Evolutionary conservation across 805 yeast species (phyloP), one percentile per base, ranked within the genome.

Genomic region (Lipomyces starkeyi): DNA sequence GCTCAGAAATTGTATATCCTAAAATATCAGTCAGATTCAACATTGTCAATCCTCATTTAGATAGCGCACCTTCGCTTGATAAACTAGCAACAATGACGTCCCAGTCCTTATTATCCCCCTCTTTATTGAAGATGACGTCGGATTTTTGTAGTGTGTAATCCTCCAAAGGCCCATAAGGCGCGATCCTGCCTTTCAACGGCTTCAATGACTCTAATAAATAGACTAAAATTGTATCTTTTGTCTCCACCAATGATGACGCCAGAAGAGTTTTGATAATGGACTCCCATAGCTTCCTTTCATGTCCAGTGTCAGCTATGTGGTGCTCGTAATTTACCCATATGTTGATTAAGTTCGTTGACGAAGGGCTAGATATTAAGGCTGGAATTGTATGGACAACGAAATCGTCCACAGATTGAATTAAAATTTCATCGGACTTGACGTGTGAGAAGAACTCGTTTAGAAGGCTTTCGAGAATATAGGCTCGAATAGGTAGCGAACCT

Each of bases 301-400:
- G 65, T 7, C 5, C 56, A 3, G 43, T 3, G 20, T 63, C 56
- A 9, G 27, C 22, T 20, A 61, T 13, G 20, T 55, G 40, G 1
- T 27, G 20, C 29, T 66, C 67, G 17, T 59, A 62, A 13, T 22
- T n/a, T 2, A 59, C 8, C 71, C 71, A 69, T 11, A 66, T 60
- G 17, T 66, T 56, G 35, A 65, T 54, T 35, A 69, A 27, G 14
- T 43, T 34, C 11, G 61, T 9, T 5, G 63, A 65, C 8, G 70
- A 65, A 17, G 34, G 53, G 43, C 63, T 59, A 1, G 59, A 53
- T 3, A 69, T 53, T 9, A 69, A 25, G 1, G 59, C 27, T 2
- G 70, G 65, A 17, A 66, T 35, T 3, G 65, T 55, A 40, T 49
- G 47, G 2, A 29, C 34, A 17, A 60, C 65, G 52, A 69, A 69